A percentile compares a stretch with the other conserved stretches of the same genome.
Conservation (phyloP, 495 filamentous ascomycete genomes). For the Sphaerosporella brunnea region DNA sequence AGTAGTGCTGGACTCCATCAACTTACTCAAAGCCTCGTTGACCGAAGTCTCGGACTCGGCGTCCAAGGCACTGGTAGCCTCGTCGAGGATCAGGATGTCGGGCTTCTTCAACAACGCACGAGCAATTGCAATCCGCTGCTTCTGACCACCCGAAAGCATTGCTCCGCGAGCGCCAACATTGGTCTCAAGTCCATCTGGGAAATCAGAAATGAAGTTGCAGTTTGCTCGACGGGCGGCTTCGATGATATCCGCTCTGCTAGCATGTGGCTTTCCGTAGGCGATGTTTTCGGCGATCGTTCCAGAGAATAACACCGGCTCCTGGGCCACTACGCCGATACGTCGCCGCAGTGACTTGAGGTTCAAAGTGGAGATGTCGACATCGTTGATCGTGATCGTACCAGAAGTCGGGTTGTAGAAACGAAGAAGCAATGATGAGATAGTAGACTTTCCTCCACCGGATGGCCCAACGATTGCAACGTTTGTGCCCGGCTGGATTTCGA, state of each 20-base stretch:
- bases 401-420: conserved; percentile 73
- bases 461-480: conserved; percentile 96
- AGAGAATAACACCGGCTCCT: conserved; percentile 92
- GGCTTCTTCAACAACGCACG: conserved; percentile 87
- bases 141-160: conserved; percentile 44
- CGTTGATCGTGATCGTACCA: conserved; percentile 69
- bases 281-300: conserved; percentile 96
- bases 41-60: conserved; percentile 96
- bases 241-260: conserved; percentile 63
- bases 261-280: conserved; percentile 69
- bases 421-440: conserved; percentile 70
- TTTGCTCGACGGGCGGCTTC: conserved; percentile 84
- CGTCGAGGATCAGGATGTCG: conserved; percentile 89
- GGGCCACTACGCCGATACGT: conserved; percentile 83
- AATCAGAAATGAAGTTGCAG: conserved; percentile 88
- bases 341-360: conserved; percentile 89
- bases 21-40: conserved; percentile 63
- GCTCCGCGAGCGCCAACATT: conserved; percentile 82
- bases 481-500: conserved; percentile 75
- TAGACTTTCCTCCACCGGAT: conserved; percentile 86
- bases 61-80: conserved; percentile 83
- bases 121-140: conserved; percentile 67
- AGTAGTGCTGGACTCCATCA: conserved; percentile 59
- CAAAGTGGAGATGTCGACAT: conserved; percentile 64
- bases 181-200: conserved; percentile 89